Evolutionary conservation across 2,329 filamentous ascomycete genomes (phyloP).

Genomic region (Talaromyces piceae): DNA sequence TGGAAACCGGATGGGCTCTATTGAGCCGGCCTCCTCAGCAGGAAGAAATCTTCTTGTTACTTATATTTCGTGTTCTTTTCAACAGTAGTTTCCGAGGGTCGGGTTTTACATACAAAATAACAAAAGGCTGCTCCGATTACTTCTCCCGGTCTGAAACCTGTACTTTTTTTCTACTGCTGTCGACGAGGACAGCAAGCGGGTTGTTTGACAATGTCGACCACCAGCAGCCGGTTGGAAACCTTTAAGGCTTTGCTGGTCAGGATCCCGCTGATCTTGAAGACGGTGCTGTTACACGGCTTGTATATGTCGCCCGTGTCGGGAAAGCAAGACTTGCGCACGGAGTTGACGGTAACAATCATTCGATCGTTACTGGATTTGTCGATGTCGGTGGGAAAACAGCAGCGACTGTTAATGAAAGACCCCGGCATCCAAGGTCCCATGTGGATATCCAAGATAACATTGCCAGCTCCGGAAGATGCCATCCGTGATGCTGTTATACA

Average conservation of each 20-base stretch:
- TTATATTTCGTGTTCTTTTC: no score
- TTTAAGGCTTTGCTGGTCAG: slow-evolving; percentile 32
- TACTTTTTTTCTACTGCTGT: background rate
- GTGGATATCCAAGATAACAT: slow-evolving; percentile 68
- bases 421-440: slow-evolving; percentile 67
- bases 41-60: background rate
- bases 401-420: slow-evolving; percentile 56
- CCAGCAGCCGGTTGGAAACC: slow-evolving; percentile 19
- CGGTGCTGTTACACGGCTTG: slow-evolving; percentile 42
- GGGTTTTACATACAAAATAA: no score
- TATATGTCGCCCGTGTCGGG: slow-evolving; percentile 61
- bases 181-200: background rate
- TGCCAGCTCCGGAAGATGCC: slow-evolving; percentile 50
- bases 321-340: slow-evolving; percentile 72
- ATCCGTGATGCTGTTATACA: slow-evolving; percentile 30
- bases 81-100: no score
- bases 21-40: background rate
- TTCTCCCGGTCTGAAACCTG: background rate
- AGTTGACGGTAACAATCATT: slow-evolving; percentile 64
- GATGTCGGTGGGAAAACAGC: slow-evolving; percentile 53
- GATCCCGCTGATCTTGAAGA: slow-evolving; percentile 38
- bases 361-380: slow-evolving; percentile 52
- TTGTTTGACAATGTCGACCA: slow-evolving; percentile 17
- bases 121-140: background rate
- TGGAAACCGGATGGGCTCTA: background rate